phyloP scores from a whole-genome alignment of 352 stramenopile genomes.

The Phytophthora hybrid region DNA sequence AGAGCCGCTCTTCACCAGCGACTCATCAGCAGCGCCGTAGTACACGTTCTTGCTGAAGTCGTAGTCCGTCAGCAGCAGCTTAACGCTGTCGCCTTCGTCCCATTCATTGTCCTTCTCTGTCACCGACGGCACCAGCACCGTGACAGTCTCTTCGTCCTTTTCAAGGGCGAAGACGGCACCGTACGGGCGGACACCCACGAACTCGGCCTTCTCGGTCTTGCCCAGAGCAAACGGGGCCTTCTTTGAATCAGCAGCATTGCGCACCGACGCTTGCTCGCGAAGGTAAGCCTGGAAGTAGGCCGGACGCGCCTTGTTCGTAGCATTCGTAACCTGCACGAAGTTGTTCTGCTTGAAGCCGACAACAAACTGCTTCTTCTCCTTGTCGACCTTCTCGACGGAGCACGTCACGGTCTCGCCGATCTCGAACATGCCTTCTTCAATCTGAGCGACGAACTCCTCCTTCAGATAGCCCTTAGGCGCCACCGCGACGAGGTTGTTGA shows the following conservation, averaged over 20 bases:
- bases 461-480: conserved; percentile 83
- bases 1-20: conserved; percentile 63
- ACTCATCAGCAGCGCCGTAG: conserved; percentile 56
- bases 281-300: conserved; percentile 70
- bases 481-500: conserved; percentile 88
- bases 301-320: conserved; percentile 46
- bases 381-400: conserved; percentile 78
- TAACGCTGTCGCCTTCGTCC: conserved; percentile 72
- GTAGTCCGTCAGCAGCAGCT: conserved; percentile 86
- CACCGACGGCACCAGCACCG: conserved; percentile 70
- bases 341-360: conserved; percentile 71
- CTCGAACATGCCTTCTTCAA: conserved; percentile 83
- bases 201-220: conserved; percentile 84
- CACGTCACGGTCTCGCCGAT: conserved; percentile 89
- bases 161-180: conserved; percentile 86
- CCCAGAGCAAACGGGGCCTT: conserved; percentile 58
- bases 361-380: conserved; percentile 82
- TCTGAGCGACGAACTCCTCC: conserved; percentile 74
- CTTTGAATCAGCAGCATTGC: conserved; percentile 16
- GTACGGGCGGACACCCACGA: conserved; percentile 86
- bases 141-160: conserved; percentile 67
- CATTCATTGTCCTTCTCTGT: conserved; percentile 46
- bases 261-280: conserved; percentile 40
- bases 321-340: conserved; percentile 42
- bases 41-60: conserved; percentile 90